Evolutionary conservation across 2,329 filamentous ascomycete genomes (phyloP), one percentile per base, ranked within the genome.

Genomic region (Plenodomus lindquistii): DNA sequence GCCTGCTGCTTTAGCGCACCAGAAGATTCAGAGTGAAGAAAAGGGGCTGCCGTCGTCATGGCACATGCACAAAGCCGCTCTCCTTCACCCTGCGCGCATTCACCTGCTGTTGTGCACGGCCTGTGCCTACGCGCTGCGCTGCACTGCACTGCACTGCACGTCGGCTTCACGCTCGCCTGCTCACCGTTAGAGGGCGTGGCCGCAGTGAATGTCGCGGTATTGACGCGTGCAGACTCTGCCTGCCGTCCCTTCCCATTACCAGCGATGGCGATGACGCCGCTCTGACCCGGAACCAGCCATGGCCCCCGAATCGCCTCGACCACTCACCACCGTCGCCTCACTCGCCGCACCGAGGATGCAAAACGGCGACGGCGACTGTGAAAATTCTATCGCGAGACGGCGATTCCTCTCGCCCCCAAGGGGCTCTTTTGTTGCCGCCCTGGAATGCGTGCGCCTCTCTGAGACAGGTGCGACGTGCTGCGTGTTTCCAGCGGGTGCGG

Each of bases 261-360:
- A 56, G 51, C 44, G 29, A 65, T 65, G 61, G 62, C 60, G 61
- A 65, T 65, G 61, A 63, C 60, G 61, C 55, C 55, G 57, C 60
- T 52, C 46, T 57, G 49, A 37, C 49, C 53, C 56, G 54, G 51
- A 55, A 54, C 51, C 42, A 54, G 55, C 51, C 10, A 55, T 40
- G 51, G 49, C 36, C 46, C 44, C 45, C 46, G 41, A 38, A 11
- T 35, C 42, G 53, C 49, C 40, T 48, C 31, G 46, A 50, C 61
- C 59, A 61, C 59, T 62, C 57, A 54, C 48, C 59, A 54, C 52
- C 43, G 46, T 55, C 58, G 53, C 58, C 55, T 52, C 57, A 57
- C 51, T 54, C 55, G 53, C 61, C 57, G 49, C 49, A 41, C 44
- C 41, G 27, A 31, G 6, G 27, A 31, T 31, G 10, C 27, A 4